Evolutionary conservation across 768 basidiomycete genomes (phyloP).

Genomic region (Serendipita sp.): DNA sequence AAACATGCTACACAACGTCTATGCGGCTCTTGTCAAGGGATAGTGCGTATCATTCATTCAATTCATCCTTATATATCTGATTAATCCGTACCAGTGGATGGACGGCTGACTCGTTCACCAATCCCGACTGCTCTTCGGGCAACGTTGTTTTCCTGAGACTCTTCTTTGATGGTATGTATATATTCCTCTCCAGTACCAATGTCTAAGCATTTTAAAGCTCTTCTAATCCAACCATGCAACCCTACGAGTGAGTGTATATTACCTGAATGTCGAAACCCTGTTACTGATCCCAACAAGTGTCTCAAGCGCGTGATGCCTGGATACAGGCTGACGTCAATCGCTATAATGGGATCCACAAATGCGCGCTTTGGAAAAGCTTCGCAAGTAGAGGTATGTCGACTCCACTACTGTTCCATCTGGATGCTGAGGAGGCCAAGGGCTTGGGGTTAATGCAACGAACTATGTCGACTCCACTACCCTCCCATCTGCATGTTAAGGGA

Average conservation of each 20-base stretch:
- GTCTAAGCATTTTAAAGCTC: constrained; percentile 10
- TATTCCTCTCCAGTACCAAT: too few species aligned
- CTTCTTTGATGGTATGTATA: constrained; percentile 24
- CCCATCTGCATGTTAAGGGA: neutral
- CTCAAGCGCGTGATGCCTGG: constrained; percentile 31
- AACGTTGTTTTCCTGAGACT: constrained; percentile 36
- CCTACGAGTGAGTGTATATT: constrained; percentile 25
- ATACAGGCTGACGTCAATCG: constrained; percentile 19
- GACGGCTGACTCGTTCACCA: constrained; percentile 21
- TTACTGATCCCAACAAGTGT: neutral
- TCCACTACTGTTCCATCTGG: too few species aligned
- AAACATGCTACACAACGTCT: constrained; percentile 25
- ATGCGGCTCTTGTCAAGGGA: constrained; percentile 12
- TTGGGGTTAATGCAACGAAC: neutral
- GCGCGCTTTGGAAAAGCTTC: constrained; percentile 7
- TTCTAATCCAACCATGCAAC: constrained; percentile 30
- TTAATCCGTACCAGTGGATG: neutral
- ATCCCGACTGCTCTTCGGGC: constrained; percentile 27
- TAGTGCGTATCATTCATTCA: neutral
- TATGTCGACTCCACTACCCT: neutral
- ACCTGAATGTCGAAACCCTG: neutral
- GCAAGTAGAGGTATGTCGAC: constrained; percentile 11
- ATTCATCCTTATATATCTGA: neutral
- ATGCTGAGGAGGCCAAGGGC: too few species aligned
- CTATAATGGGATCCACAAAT: constrained; percentile 2